Evolutionary conservation across 345 rosid species (phyloP).

Genomic region (Rhizophora mangle): DNA sequence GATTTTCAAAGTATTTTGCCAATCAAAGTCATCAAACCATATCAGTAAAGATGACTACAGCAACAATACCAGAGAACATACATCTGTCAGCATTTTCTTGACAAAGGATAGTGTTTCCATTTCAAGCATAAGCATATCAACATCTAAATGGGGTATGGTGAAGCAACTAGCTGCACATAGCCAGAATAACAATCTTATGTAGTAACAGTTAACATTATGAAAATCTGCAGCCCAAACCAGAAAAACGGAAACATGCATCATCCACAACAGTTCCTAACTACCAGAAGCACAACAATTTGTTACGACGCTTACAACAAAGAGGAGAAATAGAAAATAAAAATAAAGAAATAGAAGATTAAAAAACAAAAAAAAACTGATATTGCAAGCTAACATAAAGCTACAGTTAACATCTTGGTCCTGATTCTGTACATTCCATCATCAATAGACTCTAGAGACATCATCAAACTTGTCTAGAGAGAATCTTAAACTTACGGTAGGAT

Average conservation of each 20-base stretch:
- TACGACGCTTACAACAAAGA: too few species aligned
- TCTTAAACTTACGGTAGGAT: slow-evolving; percentile 27
- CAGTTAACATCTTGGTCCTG: not conserved
- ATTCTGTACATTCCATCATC: not conserved
- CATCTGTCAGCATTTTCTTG: not conserved
- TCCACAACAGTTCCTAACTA: not conserved
- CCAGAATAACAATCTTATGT: not conserved
- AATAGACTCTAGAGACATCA: slow-evolving; percentile 3
- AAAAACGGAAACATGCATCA: not conserved
- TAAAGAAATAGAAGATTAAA: too few species aligned
- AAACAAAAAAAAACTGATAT: too few species aligned
- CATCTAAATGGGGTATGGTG: not conserved
- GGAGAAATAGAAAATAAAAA: too few species aligned
- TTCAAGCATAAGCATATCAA: too few species aligned
- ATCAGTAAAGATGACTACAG: not conserved
- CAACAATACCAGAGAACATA: not conserved
- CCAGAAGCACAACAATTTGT: too few species aligned
- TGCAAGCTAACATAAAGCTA: not conserved
- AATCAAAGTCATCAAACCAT: not conserved
- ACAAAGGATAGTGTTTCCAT: not conserved
- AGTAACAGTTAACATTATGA: too few species aligned
- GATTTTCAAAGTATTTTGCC: too few species aligned
- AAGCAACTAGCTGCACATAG: not conserved
- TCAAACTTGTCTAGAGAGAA: not conserved
- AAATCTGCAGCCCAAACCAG: too few species aligned